Evolutionary conservation across 768 basidiomycete species (phyloP), one percentile per base, ranked within the genome.

Genomic region (Cyclocybe cylindracea): DNA sequence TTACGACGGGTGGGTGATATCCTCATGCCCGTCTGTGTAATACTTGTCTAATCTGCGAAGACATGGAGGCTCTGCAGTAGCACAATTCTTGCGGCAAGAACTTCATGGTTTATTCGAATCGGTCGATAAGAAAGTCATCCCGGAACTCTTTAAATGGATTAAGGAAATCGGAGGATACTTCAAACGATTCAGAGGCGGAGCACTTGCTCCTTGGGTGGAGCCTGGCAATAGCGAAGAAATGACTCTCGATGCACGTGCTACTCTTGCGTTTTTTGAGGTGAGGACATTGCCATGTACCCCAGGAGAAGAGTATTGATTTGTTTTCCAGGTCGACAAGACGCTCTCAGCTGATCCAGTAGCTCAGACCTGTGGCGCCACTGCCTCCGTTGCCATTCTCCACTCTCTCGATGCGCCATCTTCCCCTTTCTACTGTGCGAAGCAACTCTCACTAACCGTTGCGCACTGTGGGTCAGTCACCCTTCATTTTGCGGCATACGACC

Each of bases 1-100:
- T 50, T 97, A 94, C 66, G 94, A 97, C 52, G 94, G 94, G 91
- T 91, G 60, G 50, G 79, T 66, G 46, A 14, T 50, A 31, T 33
- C n/a, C 39, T 14, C 45, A 31, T 44, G 7, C 42, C 51, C 29
- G 40, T 11, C 44, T 38, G 35, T 24, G 14, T 18, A 14, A 31
- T 24, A 38, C 33, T n/a, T 10, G 16, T 42, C 61, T 53, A 51
- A 55, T 42, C 37, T 39, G 11, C 32, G n/a, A 48, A 94, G 91
- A 7, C 94, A 97, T 62, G 94, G 94, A 6, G 94, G 94, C 7
- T 87, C 87, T n/a, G 87, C 87, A 8, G 93, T 95, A 13, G 88
- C 94, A 2, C 84, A 91, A 53, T 94, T 85, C 66, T 76, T 94
- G 31, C 84, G 88, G 14, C 86, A 94, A 57, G 87, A 96, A 66